Percentiles rank a stretch among this genome's conserved stretches.
Conservation (phyloP, 768 basidiomycete species). For the Podaxis sp. region DNA sequence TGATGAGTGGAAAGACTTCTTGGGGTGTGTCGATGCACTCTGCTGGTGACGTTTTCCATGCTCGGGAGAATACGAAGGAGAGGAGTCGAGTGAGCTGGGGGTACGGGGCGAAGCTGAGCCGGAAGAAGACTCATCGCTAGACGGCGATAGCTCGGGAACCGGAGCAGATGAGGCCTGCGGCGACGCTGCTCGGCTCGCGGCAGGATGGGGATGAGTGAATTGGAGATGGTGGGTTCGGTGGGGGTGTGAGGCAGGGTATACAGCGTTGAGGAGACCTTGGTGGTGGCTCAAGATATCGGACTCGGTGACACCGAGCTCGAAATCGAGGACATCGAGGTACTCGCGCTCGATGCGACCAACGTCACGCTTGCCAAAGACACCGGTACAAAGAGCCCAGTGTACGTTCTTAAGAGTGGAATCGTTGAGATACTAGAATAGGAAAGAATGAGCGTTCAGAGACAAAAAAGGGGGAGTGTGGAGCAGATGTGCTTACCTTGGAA, state of each 20-base stretch:
- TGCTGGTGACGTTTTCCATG: slow-evolving; percentile 16
- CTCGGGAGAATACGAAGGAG: slow-evolving; percentile 20
- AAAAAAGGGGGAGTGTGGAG: slow-evolving; percentile 8
- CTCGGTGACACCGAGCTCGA: slow-evolving; percentile 65
- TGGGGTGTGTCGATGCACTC: slow-evolving; percentile 13
- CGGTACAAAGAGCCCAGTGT: slow-evolving; percentile 86
- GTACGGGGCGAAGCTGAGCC: slow-evolving; percentile 25
- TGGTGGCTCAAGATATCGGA: slow-evolving; percentile 58
- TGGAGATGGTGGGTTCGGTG: slow-evolving; percentile 17
- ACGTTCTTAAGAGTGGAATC: slow-evolving; percentile 90
- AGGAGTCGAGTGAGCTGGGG: slow-evolving; percentile 23
- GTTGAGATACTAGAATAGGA: slow-evolving; percentile 65
- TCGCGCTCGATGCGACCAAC: slow-evolving; percentile 81
- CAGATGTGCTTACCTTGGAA: slow-evolving; percentile 59
- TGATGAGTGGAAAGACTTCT: slow-evolving; percentile 28
- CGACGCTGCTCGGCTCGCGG: slow-evolving; percentile 14
- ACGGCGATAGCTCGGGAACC: slow-evolving; percentile 16
- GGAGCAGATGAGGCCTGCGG: slow-evolving; percentile 6
- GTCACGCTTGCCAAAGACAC: slow-evolving; percentile 79
- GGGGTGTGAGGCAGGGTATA: slow-evolving; percentile 19
- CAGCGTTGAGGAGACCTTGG: slow-evolving; percentile 33
- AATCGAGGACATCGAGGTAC: slow-evolving; percentile 78
- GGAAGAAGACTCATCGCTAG: slow-evolving; percentile 26
- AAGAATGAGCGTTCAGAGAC: slow-evolving; percentile 14
- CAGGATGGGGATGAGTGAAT: slow-evolving; percentile 23